These are phyloP conservation scores for Candida anutae DNA, from an alignment of 1,139 yeast species.

Conservation along the genomic window DNA sequence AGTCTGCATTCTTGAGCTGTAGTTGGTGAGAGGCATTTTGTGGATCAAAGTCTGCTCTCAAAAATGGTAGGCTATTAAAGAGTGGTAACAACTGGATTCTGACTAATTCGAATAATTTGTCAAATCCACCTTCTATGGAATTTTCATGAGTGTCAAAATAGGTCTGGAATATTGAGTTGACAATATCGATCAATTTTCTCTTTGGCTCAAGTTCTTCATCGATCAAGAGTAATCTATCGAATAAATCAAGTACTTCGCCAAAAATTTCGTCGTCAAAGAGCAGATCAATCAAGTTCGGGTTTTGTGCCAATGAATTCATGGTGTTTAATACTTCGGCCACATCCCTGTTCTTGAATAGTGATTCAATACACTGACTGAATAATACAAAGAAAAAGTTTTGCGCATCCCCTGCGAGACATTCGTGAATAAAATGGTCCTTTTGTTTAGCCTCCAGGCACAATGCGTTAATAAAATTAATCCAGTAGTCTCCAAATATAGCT, in stretches of 20 bases:
- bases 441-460: conserved; percentile 58
- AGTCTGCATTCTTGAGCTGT: conserved; percentile 24
- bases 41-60: conserved; percentile 39
- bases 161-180: conserved; percentile 39
- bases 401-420: conserved; percentile 51
- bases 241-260: conserved; percentile 65
- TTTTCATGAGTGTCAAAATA: conserved; percentile 13
- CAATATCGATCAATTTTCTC: conserved; percentile 46
- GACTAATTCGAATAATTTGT: conserved; percentile 72
- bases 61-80: conserved; percentile 51
- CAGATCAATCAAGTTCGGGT: conserved; percentile 50
- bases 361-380: conserved; percentile 79
- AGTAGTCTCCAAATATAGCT: conserved; percentile 53
- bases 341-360: conserved; percentile 41
- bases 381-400: conserved; percentile 73
- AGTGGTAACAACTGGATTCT: conserved; percentile 66
- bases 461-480: conserved; percentile 78
- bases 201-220: conserved; percentile 49
- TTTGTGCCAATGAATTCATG: conserved; percentile 49
- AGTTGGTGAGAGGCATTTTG: conserved; percentile 25
- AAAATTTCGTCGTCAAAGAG: conserved; percentile 65
- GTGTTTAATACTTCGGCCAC: conserved; percentile 43
- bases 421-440: conserved; percentile 35
- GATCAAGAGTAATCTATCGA: conserved; percentile 65
- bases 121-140: conserved; percentile 51